Conservation (phyloP, 331 rosid genomes). For the Malus hybrid region DNA sequence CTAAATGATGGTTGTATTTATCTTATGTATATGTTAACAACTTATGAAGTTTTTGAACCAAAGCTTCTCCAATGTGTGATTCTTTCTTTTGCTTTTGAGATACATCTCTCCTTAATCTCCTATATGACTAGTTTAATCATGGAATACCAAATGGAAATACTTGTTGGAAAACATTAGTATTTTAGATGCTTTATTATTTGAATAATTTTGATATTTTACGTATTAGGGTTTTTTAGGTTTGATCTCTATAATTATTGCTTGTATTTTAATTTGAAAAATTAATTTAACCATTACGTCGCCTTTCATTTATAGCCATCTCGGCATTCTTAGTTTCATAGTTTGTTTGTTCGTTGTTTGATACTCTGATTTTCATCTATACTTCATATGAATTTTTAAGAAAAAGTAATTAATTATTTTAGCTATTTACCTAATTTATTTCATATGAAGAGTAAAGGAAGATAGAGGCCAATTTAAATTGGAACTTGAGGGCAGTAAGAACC, state of each 20-base stretch:
- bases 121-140: neutral
- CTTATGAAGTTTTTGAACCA: neutral
- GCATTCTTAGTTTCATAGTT: too few species aligned
- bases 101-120: neutral
- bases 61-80: neutral
- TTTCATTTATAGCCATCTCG: too few species aligned
- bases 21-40: neutral
- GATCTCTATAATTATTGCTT: too few species aligned
- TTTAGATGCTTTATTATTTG: too few species aligned
- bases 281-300: too few species aligned
- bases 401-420: neutral
- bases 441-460: neutral
- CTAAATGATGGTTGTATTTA: neutral
- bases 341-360: too few species aligned
- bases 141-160: neutral
- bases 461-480: neutral
- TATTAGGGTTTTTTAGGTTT: too few species aligned
- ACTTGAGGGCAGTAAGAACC: neutral
- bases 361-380: neutral
- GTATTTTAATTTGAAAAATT: too few species aligned
- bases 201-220: too few species aligned
- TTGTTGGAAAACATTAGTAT: too few species aligned
- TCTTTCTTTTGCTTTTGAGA: neutral
- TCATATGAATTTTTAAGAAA: neutral
- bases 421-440: neutral